These are phyloP conservation scores for Monascus purpureus DNA, from an alignment of 495 filamentous ascomycete species.

Conservation along the genomic window DNA sequence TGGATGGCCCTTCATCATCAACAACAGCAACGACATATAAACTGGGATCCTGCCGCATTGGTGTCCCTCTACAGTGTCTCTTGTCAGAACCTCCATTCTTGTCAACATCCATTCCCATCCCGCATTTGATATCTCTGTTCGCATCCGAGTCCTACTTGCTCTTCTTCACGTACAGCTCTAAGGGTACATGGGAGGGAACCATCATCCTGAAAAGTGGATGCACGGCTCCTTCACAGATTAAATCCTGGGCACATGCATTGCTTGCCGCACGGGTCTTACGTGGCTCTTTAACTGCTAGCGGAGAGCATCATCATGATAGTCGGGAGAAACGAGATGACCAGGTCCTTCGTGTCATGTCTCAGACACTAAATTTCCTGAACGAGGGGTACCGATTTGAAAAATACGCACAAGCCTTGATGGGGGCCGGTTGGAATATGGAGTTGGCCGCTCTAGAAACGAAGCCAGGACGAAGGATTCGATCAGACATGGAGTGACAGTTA, in stretches of 20 bases:
- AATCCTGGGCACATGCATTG: slow-evolving; percentile 66
- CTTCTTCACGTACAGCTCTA: slow-evolving; percentile 6
- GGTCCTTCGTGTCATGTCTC: slow-evolving; percentile 7
- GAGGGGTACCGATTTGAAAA: slow-evolving; percentile 23
- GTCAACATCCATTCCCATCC: slow-evolving; percentile 7
- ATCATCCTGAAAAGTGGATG: slow-evolving; percentile 53
- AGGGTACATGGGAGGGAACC: slow-evolving; percentile 19
- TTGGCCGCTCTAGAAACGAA: slow-evolving; percentile 45
- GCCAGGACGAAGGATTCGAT: slow-evolving; percentile 21
- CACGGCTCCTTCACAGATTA: slow-evolving; percentile 36
- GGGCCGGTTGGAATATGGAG: slow-evolving; percentile 47
- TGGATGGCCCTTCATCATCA: too few species aligned
- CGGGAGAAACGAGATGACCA: slow-evolving; percentile 1
- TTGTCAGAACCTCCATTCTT: slow-evolving; percentile 3
- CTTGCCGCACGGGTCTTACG: slow-evolving; percentile 29
- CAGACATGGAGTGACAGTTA: too few species aligned
- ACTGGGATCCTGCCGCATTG: slow-evolving; percentile 21
- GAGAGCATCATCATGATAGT: background rate
- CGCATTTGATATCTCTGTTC: slow-evolving; percentile 12
- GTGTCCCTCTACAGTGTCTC: slow-evolving; percentile 18
- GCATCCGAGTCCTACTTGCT: slow-evolving; percentile 18
- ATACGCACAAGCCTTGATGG: slow-evolving; percentile 24
- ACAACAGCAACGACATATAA: background rate
- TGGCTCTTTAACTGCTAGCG: background rate
- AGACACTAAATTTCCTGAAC: slow-evolving; percentile 17